These are phyloP conservation scores for Penicillium paneum DNA, from an alignment of 2,329 filamentous ascomycete genomes.

Conservation along the genomic window DNA sequence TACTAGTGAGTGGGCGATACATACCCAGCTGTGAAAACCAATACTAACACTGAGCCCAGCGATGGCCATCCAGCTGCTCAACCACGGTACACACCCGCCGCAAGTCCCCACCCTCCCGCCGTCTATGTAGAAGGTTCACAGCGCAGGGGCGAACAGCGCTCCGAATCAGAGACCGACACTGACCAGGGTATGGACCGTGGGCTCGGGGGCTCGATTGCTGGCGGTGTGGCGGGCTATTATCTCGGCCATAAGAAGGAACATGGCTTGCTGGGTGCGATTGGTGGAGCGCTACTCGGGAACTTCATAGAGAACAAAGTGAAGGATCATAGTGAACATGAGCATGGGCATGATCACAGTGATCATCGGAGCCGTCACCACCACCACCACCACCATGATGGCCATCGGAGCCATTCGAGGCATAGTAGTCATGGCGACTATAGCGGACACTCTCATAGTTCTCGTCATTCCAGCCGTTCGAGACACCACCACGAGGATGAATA, in stretches of 20 bases:
- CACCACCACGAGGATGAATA: slow-evolving; percentile 8
- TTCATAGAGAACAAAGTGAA: slow-evolving; percentile 56
- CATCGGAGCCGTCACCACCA: slow-evolving; percentile 14
- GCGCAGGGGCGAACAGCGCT: slow-evolving; percentile 6
- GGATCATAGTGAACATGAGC: slow-evolving; percentile 30
- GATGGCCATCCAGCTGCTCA: slow-evolving; percentile 15
- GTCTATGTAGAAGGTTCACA: slow-evolving; percentile 12
- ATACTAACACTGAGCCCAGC: slow-evolving; percentile 3
- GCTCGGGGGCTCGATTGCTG: slow-evolving; percentile 55
- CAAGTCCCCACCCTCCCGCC: slow-evolving; percentile 15
- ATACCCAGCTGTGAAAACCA: neutral
- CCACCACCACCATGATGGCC: slow-evolving; percentile 15
- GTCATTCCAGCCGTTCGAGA: slow-evolving; percentile 16
- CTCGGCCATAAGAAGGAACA: slow-evolving; percentile 57
- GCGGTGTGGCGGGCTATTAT: slow-evolving; percentile 56
- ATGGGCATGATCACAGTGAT: slow-evolving; percentile 4
- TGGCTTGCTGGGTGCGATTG: slow-evolving; percentile 56
- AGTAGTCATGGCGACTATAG: neutral
- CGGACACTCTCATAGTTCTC: slow-evolving; percentile 1
- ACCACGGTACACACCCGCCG: slow-evolving; percentile 19
- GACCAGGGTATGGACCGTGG: slow-evolving; percentile 51
- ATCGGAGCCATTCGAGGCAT: slow-evolving; percentile 17
- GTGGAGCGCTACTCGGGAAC: slow-evolving; percentile 56
- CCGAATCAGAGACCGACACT: slow-evolving; percentile 10
- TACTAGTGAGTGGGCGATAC: slow-evolving; percentile 33